phyloP scores from a whole-genome alignment of 495 filamentous ascomycete species.

The Elaphomyces granulatus region DNA sequence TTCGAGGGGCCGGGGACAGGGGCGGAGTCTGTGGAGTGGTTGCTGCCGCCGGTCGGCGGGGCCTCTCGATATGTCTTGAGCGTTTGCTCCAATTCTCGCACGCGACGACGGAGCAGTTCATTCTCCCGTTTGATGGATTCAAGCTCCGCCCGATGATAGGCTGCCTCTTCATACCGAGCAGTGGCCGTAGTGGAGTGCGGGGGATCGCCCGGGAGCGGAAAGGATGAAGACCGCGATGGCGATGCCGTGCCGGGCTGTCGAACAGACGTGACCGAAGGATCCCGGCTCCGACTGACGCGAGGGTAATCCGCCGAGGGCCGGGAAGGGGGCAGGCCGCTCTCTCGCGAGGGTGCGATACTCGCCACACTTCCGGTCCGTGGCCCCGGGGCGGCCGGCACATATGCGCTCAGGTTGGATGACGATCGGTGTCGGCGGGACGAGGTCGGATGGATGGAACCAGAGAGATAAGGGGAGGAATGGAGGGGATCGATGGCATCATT shows the following conservation, averaged over 20 bases:
- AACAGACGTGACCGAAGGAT: conserved; percentile 30
- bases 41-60: conserved; percentile 1
- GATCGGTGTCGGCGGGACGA: conserved; percentile 49
- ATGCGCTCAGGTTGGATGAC: conserved; percentile 45
- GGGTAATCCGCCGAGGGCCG: conserved; percentile 14
- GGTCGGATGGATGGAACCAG: conserved; percentile 38
- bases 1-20: background rate
- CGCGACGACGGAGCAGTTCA: conserved; percentile 53
- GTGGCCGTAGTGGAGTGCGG: conserved; percentile 16
- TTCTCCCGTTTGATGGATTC: conserved; percentile 69
- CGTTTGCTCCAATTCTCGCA: conserved; percentile 53
- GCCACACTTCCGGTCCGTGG: conserved; percentile 29
- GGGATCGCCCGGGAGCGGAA: conserved; percentile 3
- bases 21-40: background rate
- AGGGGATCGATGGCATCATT: conserved; percentile 34
- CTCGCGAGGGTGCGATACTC: conserved; percentile 35
- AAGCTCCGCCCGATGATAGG: conserved; percentile 52
- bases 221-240: conserved; percentile 3
- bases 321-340: conserved; percentile 15
- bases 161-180: conserved; percentile 56
- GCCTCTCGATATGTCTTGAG: conserved; percentile 18
- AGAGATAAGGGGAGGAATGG: conserved; percentile 33
- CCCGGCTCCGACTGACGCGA: conserved; percentile 23
- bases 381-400: conserved; percentile 32
- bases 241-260: conserved; percentile 23